phyloP scores from a whole-genome alignment of 2,329 filamentous ascomycete genomes.

The Sporothrix curviconia region DNA sequence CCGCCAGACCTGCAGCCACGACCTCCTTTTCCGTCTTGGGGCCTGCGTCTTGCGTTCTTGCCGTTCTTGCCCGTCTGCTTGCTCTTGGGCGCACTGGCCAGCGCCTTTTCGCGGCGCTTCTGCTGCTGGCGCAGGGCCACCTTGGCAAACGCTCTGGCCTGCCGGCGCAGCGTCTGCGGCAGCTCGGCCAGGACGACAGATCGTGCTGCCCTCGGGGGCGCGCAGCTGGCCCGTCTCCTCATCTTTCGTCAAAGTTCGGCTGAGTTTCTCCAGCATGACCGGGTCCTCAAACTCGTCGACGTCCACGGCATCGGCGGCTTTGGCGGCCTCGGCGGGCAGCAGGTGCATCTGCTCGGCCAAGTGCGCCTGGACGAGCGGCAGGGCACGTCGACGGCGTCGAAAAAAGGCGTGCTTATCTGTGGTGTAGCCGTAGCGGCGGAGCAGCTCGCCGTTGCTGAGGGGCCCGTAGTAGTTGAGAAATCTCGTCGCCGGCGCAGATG shows the following conservation, averaged over 20 bases:
- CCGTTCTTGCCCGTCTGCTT: conserved; percentile 2
- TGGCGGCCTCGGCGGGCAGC: conserved; percentile 31
- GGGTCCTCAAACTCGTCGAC: conserved; percentile 66
- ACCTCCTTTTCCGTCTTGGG: conserved; percentile 26
- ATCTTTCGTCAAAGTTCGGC: conserved; percentile 45
- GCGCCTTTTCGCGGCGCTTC: conserved; percentile 5
- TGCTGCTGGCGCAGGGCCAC: conserved; percentile 35
- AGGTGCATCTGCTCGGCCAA: conserved; percentile 19
- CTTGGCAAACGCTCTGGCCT: conserved; percentile 46
- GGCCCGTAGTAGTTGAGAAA: conserved; percentile 88
- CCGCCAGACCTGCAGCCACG: conserved; percentile 32
- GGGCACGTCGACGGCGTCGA: conserved; percentile 76
- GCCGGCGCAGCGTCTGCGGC: conserved; percentile 45
- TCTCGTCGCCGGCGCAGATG: conserved; percentile 65
- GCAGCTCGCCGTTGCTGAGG: conserved; percentile 72
- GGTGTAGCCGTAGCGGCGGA: conserved; percentile 83
- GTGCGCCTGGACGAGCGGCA: conserved; percentile 37
- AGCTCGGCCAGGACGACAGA: conserved; percentile 35
- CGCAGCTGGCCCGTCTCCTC: conserved; percentile 41
- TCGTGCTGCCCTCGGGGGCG: conserved; percentile 16
- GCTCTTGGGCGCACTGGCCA: conserved; percentile 20
- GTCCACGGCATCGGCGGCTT: conserved; percentile 40
- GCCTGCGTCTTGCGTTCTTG: neutral
- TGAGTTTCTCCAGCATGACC: conserved; percentile 68
- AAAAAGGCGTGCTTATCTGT: conserved; percentile 67